Evolutionary conservation across 257 asterid species (phyloP).

Genomic region (Agastache rugosa): DNA sequence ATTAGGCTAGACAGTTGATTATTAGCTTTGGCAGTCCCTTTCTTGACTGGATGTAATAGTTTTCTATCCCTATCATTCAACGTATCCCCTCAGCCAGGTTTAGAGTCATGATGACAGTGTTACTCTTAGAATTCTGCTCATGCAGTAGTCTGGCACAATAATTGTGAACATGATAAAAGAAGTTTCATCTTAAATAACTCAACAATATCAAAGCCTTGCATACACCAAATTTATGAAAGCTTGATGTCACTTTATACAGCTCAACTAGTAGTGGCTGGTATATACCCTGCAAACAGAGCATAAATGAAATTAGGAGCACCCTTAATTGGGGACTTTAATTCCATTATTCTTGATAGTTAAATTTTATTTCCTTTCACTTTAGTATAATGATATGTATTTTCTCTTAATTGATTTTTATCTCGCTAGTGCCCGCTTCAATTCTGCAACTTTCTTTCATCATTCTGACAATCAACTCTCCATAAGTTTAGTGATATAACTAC

Average conservation of each 20-base stretch:
- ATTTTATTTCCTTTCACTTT: background rate
- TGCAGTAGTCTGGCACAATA: background rate
- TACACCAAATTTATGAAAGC: background rate
- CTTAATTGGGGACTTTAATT: background rate
- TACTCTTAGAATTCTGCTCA: background rate
- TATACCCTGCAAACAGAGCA: background rate
- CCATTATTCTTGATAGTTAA: background rate
- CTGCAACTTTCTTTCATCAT: background rate
- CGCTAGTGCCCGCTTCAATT: background rate
- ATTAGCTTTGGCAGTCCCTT: background rate
- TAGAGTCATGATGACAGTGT: background rate
- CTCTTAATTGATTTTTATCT: background rate
- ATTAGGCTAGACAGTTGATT: background rate
- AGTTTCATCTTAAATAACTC: background rate
- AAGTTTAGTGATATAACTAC: slow-evolving; percentile 22
- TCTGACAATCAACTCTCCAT: slow-evolving; percentile 27
- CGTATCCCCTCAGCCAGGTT: background rate
- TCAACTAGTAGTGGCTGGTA: background rate
- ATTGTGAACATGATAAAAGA: background rate
- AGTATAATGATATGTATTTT: background rate
- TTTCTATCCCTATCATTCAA: background rate
- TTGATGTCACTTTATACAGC: background rate
- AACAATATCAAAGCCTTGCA: background rate
- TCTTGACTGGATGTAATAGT: background rate
- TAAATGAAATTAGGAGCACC: background rate